These are phyloP conservation scores for Tirmania nivea DNA, from an alignment of 495 filamentous ascomycete species.

Conservation along the genomic window DNA sequence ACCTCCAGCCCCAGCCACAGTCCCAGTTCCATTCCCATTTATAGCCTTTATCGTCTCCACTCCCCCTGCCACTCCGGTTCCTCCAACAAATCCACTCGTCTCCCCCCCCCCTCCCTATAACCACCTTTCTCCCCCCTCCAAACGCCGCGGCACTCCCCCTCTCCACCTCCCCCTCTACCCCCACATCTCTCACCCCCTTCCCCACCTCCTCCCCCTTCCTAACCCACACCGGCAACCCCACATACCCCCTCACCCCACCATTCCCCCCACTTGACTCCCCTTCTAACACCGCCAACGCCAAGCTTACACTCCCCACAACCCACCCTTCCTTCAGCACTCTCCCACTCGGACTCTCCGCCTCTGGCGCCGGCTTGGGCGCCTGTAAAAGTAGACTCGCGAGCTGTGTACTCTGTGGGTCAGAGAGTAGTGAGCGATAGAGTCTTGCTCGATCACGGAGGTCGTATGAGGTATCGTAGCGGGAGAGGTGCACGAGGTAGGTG, in stretches of 20 bases:
- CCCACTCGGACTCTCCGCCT: slow-evolving; percentile 45
- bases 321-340: slow-evolving; percentile 51
- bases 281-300: slow-evolving; percentile 27
- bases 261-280: slow-evolving; percentile 24
- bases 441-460: slow-evolving; percentile 79
- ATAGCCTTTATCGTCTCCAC: slow-evolving; percentile 21
- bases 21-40: slow-evolving; percentile 10
- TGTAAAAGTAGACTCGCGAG: slow-evolving; percentile 75
- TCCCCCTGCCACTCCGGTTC: slow-evolving; percentile 1
- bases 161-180: slow-evolving; percentile 36
- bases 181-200: slow-evolving; percentile 9
- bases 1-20: slow-evolving; percentile 13
- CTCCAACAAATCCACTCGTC: not conserved
- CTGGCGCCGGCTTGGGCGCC: slow-evolving; percentile 82
- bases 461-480: slow-evolving; percentile 82
- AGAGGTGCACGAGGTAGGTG: slow-evolving; percentile 54
- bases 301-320: slow-evolving; percentile 57
- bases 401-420: slow-evolving; percentile 50
- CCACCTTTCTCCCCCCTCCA: not conserved
- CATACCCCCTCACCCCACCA: slow-evolving; percentile 54
- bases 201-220: slow-evolving; percentile 19
- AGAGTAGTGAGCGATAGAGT: slow-evolving; percentile 65
- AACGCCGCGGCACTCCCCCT: not conserved
- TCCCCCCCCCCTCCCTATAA: slow-evolving; percentile 36
- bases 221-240: slow-evolving; percentile 66